A percentile compares a stretch with the other conserved stretches of the same genome.
Conservation (phyloP, 371 early-diverging fungal species). For the Umbelopsis sp. region DNA sequence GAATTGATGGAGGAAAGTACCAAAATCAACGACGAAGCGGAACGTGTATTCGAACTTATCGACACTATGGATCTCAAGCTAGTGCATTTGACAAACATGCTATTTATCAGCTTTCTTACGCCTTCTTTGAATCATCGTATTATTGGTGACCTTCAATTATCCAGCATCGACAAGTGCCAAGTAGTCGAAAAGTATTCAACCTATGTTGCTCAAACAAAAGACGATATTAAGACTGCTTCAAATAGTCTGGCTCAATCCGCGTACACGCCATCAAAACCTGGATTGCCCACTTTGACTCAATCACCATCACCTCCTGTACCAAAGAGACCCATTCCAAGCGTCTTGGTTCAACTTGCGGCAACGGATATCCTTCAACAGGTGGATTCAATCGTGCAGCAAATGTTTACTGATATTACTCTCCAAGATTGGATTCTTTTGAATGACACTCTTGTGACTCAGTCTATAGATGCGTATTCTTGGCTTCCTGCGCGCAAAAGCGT, state of each 20-base stretch:
- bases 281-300: not conserved
- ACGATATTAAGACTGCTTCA: not conserved
- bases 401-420: constrained; percentile 63
- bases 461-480: constrained; percentile 74
- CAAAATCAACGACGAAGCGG: constrained; percentile 21
- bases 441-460: constrained; percentile 73
- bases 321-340: not conserved
- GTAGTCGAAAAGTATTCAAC: not conserved
- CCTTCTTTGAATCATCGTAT: not conserved
- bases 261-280: not conserved
- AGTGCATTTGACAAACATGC: not conserved
- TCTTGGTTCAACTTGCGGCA: constrained; percentile 33
- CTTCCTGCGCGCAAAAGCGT: constrained; percentile 60
- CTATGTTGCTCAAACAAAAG: not conserved
- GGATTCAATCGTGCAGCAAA: constrained; percentile 34
- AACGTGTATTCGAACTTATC: constrained; percentile 15
- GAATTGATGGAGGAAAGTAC: not conserved
- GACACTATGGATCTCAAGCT: not conserved
- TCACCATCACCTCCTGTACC: not conserved
- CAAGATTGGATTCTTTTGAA: constrained; percentile 79
- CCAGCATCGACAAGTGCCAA: not conserved
- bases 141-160: not conserved
- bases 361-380: constrained; percentile 39
- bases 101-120: not conserved
- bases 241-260: not conserved